Evolutionary conservation across 2,329 filamentous ascomycete genomes (phyloP).

Genomic region (Trichoderma breve): DNA sequence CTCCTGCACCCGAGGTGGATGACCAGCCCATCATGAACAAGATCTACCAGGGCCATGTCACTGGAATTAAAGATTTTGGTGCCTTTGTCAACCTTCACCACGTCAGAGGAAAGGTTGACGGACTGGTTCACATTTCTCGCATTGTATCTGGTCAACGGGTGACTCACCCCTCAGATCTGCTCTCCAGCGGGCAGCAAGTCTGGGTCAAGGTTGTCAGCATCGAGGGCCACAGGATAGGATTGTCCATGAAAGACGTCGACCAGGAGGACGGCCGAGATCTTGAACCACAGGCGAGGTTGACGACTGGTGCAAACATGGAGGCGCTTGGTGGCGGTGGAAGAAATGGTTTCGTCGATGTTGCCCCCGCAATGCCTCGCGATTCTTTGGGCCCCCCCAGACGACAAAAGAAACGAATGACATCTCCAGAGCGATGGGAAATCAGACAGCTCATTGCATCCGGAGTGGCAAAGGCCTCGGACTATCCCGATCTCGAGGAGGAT

Average conservation of each 20-base stretch:
- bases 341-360: constrained; percentile 54
- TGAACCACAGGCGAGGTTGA: constrained; percentile 71
- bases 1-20: constrained; percentile 73
- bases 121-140: constrained; percentile 88
- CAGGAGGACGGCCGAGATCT: constrained; percentile 84
- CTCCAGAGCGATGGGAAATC: constrained; percentile 96
- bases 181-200: constrained; percentile 76
- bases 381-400: constrained; percentile 47
- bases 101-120: constrained; percentile 84
- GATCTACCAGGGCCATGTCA: constrained; percentile 85
- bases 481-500: constrained; percentile 91
- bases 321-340: constrained; percentile 65
- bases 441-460: constrained; percentile 94
- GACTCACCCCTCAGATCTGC: constrained; percentile 85
- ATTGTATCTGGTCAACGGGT: constrained; percentile 82
- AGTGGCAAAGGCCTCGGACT: constrained; percentile 87
- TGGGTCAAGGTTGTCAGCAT: constrained; percentile 92
- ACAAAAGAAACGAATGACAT: constrained; percentile 90
- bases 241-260: constrained; percentile 98
- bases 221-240: constrained; percentile 74
- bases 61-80: constrained; percentile 91
- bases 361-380: constrained; percentile 35
- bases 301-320: constrained; percentile 88
- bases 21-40: constrained; percentile 80
- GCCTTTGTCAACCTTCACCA: constrained; percentile 91